Conservation (phyloP, 1,284 basidiomycete species). For the Megacollybia platyphylla region DNA sequence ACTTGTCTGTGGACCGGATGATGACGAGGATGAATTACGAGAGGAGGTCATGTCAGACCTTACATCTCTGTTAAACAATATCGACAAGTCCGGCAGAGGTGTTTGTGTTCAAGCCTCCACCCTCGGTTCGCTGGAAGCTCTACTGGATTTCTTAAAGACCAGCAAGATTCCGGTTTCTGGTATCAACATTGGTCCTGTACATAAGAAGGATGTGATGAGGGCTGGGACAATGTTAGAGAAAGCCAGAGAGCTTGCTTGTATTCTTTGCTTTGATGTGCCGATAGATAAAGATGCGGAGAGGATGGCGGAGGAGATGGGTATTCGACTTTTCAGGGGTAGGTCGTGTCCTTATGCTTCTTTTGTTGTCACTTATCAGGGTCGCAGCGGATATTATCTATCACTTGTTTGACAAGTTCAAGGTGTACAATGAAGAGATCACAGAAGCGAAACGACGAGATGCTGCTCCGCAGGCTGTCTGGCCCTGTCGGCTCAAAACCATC, state of each 20-base stretch:
- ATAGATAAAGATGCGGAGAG: slow-evolving; percentile 88
- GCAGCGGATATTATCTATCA: slow-evolving; percentile 97
- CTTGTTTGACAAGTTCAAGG: slow-evolving; percentile 93
- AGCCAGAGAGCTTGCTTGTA: slow-evolving; percentile 89
- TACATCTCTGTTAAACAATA: slow-evolving; percentile 79
- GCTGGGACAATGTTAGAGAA: slow-evolving; percentile 92
- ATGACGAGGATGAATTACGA: slow-evolving; percentile 90
- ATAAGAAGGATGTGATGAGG: slow-evolving; percentile 94
- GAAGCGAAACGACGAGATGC: slow-evolving; percentile 92
- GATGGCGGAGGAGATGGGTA: slow-evolving; percentile 87
- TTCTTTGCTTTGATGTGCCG: slow-evolving; percentile 96
- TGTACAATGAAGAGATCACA: slow-evolving; percentile 88
- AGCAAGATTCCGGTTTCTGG: slow-evolving; percentile 97
- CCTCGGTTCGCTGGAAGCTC: slow-evolving; percentile 92
- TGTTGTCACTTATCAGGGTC: background rate
- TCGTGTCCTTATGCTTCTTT: slow-evolving; percentile 3
- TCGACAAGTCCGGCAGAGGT: slow-evolving; percentile 91
- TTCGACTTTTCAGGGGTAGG: slow-evolving; percentile 86
- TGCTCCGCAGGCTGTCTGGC: slow-evolving; percentile 94
- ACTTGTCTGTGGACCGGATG: slow-evolving; percentile 85
- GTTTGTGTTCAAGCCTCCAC: slow-evolving; percentile 98
- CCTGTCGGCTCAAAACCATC: slow-evolving; percentile 87
- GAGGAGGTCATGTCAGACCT: slow-evolving; percentile 97
- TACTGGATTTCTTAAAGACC: slow-evolving; percentile 89
- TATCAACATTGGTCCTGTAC: slow-evolving; percentile 97